These are phyloP conservation scores for Vitis amurensis DNA, from an alignment of 164 flowering plant genomes.

Conservation along the genomic window DNA sequence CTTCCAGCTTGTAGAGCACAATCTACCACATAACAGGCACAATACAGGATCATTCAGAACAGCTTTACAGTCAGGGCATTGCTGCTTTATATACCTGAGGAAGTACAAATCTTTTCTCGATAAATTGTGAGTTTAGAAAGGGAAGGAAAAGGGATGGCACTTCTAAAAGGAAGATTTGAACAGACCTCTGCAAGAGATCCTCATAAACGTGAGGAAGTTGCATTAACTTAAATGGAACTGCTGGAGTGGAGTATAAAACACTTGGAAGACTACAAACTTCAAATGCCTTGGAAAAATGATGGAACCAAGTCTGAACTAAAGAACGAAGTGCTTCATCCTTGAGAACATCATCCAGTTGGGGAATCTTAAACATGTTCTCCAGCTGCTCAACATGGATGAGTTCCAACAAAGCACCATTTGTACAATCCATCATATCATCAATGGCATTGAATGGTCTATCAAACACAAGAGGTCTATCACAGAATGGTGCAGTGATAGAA, in stretches of 20 bases:
- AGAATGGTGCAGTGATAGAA: constrained; percentile 47
- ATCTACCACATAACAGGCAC: constrained; percentile 86
- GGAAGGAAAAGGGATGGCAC: neutral
- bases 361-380: constrained; percentile 66
- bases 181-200: constrained; percentile 87
- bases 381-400: constrained; percentile 51
- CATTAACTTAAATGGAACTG: constrained; percentile 80
- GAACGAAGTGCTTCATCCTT: constrained; percentile 46
- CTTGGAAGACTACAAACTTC: constrained; percentile 23
- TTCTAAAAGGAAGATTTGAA: neutral
- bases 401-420: constrained; percentile 24
- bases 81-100: constrained; percentile 77
- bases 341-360: constrained; percentile 56
- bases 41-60: constrained; percentile 66
- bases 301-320: constrained; percentile 55
- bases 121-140: neutral
- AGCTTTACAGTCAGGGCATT: constrained; percentile 59
- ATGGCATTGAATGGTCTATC: constrained; percentile 28
- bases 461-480: constrained; percentile 30
- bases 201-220: constrained; percentile 78
- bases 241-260: constrained; percentile 51
- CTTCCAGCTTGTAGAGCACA: constrained; percentile 79
- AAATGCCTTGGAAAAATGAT: constrained; percentile 51
- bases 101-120: neutral
- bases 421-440: constrained; percentile 26